phyloP scores from a whole-genome alignment of 768 basidiomycete genomes.

The Naganishia randhawae region DNA sequence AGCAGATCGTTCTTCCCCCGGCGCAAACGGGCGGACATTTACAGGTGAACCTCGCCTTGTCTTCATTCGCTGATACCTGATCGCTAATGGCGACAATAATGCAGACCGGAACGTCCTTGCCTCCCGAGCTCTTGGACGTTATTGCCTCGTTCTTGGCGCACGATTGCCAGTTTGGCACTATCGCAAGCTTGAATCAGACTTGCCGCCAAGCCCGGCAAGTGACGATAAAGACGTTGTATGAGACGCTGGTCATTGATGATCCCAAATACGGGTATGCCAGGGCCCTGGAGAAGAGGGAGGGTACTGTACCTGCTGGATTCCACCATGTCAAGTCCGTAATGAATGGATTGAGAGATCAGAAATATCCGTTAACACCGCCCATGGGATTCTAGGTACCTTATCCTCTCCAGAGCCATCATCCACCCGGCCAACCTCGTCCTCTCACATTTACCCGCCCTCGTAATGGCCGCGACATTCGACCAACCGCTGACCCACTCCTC shows the following conservation, averaged over 20 bases:
- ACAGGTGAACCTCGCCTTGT: too few species aligned
- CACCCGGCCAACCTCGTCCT: background rate
- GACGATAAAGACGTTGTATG: background rate
- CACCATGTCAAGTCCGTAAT: conserved; percentile 1
- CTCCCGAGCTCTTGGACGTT: background rate
- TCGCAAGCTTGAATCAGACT: background rate
- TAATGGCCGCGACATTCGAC: conserved; percentile 1
- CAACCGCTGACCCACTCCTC: background rate
- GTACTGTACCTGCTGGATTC: background rate
- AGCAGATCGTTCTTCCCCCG: too few species aligned
- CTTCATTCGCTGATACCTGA: too few species aligned
- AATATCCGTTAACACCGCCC: background rate
- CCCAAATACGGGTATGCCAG: background rate
- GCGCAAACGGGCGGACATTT: too few species aligned
- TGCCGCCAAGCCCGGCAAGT: background rate
- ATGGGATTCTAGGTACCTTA: background rate
- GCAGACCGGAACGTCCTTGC: too few species aligned
- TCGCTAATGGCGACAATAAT: too few species aligned
- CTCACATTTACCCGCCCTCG: background rate
- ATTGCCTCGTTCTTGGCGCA: background rate
- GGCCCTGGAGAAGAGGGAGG: background rate
- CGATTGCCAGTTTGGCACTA: background rate
- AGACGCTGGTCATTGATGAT: background rate
- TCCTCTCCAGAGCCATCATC: background rate
- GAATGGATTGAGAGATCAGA: background rate